Evolutionary conservation across 1,139 yeast genomes (phyloP).

Genomic region (Hansenula lynferdii): DNA sequence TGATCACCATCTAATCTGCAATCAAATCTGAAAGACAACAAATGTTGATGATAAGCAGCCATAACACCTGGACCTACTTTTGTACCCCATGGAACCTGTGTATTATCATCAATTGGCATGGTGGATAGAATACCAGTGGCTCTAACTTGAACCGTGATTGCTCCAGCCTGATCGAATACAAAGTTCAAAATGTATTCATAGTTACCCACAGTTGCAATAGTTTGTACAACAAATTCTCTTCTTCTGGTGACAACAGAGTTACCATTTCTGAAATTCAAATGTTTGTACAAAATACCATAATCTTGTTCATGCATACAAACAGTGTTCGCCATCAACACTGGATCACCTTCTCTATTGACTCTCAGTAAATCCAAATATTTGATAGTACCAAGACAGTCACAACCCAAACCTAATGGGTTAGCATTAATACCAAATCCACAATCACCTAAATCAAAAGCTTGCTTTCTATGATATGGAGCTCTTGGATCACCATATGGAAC

Average conservation of each 20-base stretch:
- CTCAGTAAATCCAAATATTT: constrained; percentile 70
- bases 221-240: constrained; percentile 81
- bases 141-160: constrained; percentile 76
- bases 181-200: constrained; percentile 80
- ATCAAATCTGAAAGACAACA: constrained; percentile 79
- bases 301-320: constrained; percentile 92
- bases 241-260: constrained; percentile 77
- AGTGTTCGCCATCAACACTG: constrained; percentile 62
- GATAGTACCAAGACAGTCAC: constrained; percentile 88
- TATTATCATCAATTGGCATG: constrained; percentile 78
- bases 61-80: constrained; percentile 80
- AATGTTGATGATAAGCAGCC: constrained; percentile 90
- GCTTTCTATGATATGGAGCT: constrained; percentile 87
- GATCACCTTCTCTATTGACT: constrained; percentile 59
- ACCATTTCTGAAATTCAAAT: constrained; percentile 76
- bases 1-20: constrained; percentile 85
- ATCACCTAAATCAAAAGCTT: constrained; percentile 90
- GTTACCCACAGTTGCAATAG: constrained; percentile 87
- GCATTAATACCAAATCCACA: constrained; percentile 84
- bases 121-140: constrained; percentile 86
- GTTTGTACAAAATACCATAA: constrained; percentile 76
- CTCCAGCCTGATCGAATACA: constrained; percentile 80
- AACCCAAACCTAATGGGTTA: constrained; percentile 70
- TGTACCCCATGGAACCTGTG: constrained; percentile 78
- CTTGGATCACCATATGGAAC: constrained; percentile 92